Conservation (phyloP, 768 basidiomycete species). For the Mycena leptocephala region DNA sequence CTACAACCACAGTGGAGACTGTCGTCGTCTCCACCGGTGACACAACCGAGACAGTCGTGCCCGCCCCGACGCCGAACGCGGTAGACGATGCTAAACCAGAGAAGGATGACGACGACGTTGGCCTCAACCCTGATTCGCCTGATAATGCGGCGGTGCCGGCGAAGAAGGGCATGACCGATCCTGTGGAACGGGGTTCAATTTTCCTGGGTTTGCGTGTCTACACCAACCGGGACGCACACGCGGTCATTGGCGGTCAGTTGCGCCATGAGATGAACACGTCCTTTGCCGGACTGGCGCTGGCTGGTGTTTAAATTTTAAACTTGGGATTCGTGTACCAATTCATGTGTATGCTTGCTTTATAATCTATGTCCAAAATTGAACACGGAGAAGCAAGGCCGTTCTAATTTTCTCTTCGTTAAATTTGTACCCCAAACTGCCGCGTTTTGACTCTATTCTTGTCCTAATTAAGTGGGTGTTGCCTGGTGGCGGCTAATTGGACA, state of each 20-base stretch:
- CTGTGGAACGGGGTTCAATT: conserved; percentile 23
- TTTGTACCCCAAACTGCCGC: neutral
- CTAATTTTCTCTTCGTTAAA: neutral
- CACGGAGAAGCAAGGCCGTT: no score
- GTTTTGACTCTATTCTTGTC: no score
- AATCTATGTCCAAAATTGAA: neutral
- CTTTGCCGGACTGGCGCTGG: conserved; percentile 25
- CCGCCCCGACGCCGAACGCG: neutral
- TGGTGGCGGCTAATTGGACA: neutral
- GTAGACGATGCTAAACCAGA: neutral
- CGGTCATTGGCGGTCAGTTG: conserved; percentile 34
- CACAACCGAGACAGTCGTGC: neutral
- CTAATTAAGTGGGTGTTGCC: no score
- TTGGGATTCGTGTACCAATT: neutral
- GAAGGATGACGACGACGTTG: neutral
- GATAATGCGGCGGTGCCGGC: no score
- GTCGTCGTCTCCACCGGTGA: neutral
- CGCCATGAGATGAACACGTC: conserved; percentile 29
- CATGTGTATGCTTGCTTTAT: no score
- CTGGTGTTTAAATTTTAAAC: neutral
- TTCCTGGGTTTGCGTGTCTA: conserved; percentile 40
- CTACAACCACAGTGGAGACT: conserved; percentile 18
- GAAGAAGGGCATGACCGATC: conserved; percentile 12
- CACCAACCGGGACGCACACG: conserved; percentile 30
- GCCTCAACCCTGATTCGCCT: no score